Base-by-base conservation (phyloP, 768 basidiomycete genomes). In the Mycena filopes region DNA sequence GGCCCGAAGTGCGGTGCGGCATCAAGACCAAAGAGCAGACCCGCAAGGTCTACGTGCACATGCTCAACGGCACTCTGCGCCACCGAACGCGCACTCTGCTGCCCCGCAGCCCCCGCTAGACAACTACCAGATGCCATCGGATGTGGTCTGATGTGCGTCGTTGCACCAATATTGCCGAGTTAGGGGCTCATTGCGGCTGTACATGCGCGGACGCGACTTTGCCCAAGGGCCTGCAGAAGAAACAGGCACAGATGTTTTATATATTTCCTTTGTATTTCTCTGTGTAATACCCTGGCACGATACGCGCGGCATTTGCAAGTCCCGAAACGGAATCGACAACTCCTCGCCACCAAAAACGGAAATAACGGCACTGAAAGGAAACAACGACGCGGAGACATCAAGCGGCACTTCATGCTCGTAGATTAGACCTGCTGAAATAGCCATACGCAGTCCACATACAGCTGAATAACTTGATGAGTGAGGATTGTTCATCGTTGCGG, bases 61-160 rank as follows among this genome's bases (percentile, higher is more conserved):
- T 99, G 98, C 81, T 99, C 73, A 99, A 99, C 77, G 97, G 95
- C 38, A 99, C 85, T 99, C 47, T 98, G 96, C 71, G 98, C 98
- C 1, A 99, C 98, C 2, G 94, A 97, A 79, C 93, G 98, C 40
- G 94, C 98, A 1, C 82, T 99, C 23, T 99, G 97, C 79, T 99
- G 98, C 78, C 72, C 99, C 61, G 96, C n/a, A n/a, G n/a, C n/a
- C n/a, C n/a, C n/a, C n/a, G n/a, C n/a, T 95, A 21, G 98, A 99
- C 81, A 99, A 99, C 78, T 95, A 97, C 76, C 98, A 99, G 80
- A 98, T 96, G 0, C 85, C 92, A 0, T n/a, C n/a, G n/a, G n/a
- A n/a, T n/a, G n/a, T n/a, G n/a, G n/a, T n/a, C n/a, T n/a, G 95
- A 98, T 54, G 96, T 97, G 72, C 61, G 90, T 82, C 55, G 18